These are phyloP conservation scores for Dactylellina drechsleri DNA, from an alignment of 2,329 filamentous ascomycete genomes.

Conservation along the genomic window DNA sequence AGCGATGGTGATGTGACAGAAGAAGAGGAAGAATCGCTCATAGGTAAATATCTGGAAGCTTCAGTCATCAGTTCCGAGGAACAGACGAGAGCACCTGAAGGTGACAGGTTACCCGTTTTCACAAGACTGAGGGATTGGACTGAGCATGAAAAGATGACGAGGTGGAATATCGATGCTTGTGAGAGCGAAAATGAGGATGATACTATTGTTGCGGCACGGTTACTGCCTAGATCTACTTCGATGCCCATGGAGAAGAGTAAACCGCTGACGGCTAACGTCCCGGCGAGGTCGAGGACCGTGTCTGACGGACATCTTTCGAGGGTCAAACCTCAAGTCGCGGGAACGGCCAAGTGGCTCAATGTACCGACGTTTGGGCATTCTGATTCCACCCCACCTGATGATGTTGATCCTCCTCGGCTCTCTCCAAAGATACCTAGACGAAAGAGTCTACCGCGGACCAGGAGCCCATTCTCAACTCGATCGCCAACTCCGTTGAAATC, in stretches of 20 bases:
- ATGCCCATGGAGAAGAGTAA: background rate
- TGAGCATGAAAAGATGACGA: constrained; percentile 22
- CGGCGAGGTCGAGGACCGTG: background rate
- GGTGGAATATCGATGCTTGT: background rate
- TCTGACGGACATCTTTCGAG: background rate
- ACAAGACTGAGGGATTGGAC: constrained; percentile 48
- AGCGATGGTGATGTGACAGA: background rate
- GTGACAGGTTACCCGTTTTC: constrained; percentile 45
- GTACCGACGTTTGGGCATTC: background rate
- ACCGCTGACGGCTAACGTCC: background rate
- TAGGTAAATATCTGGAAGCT: background rate
- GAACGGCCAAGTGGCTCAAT: background rate
- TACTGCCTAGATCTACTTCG: constrained; percentile 15
- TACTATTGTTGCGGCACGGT: background rate
- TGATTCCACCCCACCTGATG: background rate
- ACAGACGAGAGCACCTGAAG: constrained; percentile 48
- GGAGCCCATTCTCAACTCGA: no score
- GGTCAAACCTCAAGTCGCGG: background rate
- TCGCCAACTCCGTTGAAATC: background rate
- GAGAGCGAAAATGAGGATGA: background rate
- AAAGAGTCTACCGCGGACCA: constrained; percentile 4
- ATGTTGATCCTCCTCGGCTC: background rate
- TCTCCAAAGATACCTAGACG: constrained; percentile 18
- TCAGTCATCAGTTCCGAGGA: constrained; percentile 40
- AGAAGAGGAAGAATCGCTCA: background rate